phyloP scores from a whole-genome alignment of 169 alveolate genomes.

The Plasmodium sp. region DNA sequence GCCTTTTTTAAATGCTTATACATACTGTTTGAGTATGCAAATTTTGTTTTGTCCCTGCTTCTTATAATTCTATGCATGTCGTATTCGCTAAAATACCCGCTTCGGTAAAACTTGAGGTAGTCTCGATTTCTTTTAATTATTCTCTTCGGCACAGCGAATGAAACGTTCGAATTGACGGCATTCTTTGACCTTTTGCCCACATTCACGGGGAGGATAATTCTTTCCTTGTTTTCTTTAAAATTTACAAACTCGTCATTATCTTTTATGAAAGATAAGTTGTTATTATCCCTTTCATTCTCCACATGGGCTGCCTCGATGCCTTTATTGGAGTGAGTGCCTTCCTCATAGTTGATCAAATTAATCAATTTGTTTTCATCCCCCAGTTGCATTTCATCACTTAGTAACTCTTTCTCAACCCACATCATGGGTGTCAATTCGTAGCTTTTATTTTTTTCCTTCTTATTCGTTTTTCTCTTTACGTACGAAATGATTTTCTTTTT shows the following conservation, averaged over 20 bases:
- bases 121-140: constrained; percentile 8
- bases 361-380: not conserved
- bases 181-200: not conserved
- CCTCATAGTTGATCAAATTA: not conserved
- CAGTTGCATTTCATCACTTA: not conserved
- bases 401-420: not conserved
- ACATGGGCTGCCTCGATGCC: not conserved
- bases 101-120: not conserved
- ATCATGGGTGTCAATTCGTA: not conserved
- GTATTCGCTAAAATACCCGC: constrained; percentile 46
- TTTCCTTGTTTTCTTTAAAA: not conserved
- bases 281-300: not conserved
- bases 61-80: constrained; percentile 5
- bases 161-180: constrained; percentile 3
- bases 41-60: not conserved
- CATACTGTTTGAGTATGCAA: not conserved
- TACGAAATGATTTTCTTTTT: constrained; percentile 50
- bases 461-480: constrained; percentile 18
- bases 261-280: not conserved
- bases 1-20: not conserved
- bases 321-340: not conserved
- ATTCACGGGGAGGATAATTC: not conserved
- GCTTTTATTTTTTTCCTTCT: constrained; percentile 4
- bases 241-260: not conserved
- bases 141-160: not conserved